phyloP scores from a whole-genome alignment of 2,329 filamentous ascomycete genomes.

The Arthrobotrys pseudoclavata region DNA sequence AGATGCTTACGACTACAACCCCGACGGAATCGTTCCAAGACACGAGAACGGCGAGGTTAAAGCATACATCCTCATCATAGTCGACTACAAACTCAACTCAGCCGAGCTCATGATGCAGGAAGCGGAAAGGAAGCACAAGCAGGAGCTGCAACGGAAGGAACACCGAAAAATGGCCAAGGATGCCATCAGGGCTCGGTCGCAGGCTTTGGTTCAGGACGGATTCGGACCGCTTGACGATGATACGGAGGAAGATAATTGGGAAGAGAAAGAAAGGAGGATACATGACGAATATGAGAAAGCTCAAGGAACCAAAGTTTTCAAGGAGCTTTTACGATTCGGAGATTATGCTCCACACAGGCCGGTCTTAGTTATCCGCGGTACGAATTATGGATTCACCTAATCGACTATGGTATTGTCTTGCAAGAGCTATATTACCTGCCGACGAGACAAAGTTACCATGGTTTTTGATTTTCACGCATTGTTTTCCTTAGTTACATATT shows the following conservation, averaged over 20 bases:
- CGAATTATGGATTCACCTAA: slow-evolving; percentile 41
- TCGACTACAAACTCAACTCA: slow-evolving; percentile 30
- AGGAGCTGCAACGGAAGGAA: slow-evolving; percentile 15
- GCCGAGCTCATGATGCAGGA: slow-evolving; percentile 11
- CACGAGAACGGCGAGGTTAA: slow-evolving; percentile 34
- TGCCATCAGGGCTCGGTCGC: slow-evolving; percentile 22
- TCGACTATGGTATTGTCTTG: neutral
- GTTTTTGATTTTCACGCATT: too few species aligned
- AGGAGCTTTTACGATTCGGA: slow-evolving; percentile 36
- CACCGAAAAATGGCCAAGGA: slow-evolving; percentile 25
- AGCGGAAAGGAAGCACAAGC: slow-evolving; percentile 23
- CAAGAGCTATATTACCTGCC: too few species aligned
- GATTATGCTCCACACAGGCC: slow-evolving; percentile 38
- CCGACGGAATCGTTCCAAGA: slow-evolving; percentile 27
- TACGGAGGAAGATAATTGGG: slow-evolving; percentile 40
- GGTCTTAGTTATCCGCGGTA: slow-evolving; percentile 35
- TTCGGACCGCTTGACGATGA: slow-evolving; percentile 28
- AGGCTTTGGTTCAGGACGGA: slow-evolving; percentile 5
- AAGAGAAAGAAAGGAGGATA: slow-evolving; percentile 24
- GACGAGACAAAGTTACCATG: too few species aligned
- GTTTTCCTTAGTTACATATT: too few species aligned
- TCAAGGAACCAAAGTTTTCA: slow-evolving; percentile 37
- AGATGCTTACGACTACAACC: slow-evolving; percentile 39
- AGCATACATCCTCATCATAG: slow-evolving; percentile 44
- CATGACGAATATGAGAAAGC: slow-evolving; percentile 13